Evolutionary conservation across 2,329 filamentous ascomycete genomes (phyloP).

Genomic region (Hypoxylon sp.): DNA sequence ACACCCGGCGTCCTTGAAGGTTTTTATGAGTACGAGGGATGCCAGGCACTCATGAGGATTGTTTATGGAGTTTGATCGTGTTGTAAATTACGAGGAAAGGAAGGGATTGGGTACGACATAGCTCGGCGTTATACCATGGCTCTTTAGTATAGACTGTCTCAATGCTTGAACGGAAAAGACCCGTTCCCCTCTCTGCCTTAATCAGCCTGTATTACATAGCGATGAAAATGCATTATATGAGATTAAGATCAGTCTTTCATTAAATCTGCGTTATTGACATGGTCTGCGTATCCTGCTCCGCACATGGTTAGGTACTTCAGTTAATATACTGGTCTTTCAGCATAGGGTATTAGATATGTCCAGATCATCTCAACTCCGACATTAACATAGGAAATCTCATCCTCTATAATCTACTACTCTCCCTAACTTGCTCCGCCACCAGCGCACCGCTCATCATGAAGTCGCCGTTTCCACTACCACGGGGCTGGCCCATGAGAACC

Average conservation of each 20-base stretch:
- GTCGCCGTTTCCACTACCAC: slow-evolving; percentile 43
- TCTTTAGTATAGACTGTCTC: slow-evolving; percentile 14
- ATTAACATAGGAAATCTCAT: neutral
- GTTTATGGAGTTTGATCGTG: slow-evolving; percentile 2
- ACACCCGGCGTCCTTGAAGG: slow-evolving; percentile 19
- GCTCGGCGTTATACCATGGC: slow-evolving; percentile 4
- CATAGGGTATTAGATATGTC: neutral
- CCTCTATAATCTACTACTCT: slow-evolving; percentile 17
- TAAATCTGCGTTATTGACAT: neutral
- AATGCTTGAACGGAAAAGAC: slow-evolving; percentile 1
- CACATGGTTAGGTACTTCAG: too few species aligned
- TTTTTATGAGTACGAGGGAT: slow-evolving; percentile 13
- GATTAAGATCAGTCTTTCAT: neutral
- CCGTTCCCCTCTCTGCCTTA: neutral
- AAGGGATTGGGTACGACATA: neutral
- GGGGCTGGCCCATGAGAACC: slow-evolving; percentile 57
- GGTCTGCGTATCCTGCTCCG: neutral
- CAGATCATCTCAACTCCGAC: neutral
- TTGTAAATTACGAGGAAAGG: slow-evolving; percentile 5
- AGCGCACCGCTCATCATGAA: slow-evolving; percentile 72
- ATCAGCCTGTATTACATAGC: neutral
- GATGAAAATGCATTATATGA: slow-evolving; percentile 3
- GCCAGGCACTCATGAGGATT: slow-evolving; percentile 3
- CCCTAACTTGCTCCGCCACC: slow-evolving; percentile 47
- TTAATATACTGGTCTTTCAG: neutral